Percentiles rank a stretch among this genome's conserved stretches.
Conservation (phyloP, 257 asterid genomes). For the Scutellaria galericulata region DNA sequence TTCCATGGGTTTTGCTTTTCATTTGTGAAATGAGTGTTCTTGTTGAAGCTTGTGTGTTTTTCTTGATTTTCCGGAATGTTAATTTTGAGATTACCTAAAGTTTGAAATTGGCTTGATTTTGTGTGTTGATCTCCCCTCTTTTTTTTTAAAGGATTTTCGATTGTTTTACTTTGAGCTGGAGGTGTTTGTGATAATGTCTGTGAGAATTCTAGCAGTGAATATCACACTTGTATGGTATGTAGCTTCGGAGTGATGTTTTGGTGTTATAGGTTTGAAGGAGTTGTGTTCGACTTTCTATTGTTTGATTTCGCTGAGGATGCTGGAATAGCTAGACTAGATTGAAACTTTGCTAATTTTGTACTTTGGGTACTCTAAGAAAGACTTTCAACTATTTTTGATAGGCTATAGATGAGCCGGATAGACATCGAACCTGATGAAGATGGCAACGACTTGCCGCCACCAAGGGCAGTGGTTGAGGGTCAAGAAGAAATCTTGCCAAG, state of each 20-base stretch:
- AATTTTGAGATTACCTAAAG: neutral
- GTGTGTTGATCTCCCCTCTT: neutral
- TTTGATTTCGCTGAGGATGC: constrained; percentile 9
- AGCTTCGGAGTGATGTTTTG: constrained; percentile 24
- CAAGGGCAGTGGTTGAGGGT: constrained; percentile 41
- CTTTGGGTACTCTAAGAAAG: constrained; percentile 17
- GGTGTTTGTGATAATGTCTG: constrained; percentile 23
- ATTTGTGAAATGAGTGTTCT: neutral
- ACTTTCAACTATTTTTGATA: constrained; percentile 31
- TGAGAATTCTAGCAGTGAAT: neutral
- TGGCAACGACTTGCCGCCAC: constrained; percentile 40
- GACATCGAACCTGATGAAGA: constrained; percentile 56
- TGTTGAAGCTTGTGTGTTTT: neutral
- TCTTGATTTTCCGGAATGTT: constrained; percentile 16
- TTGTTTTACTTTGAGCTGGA: neutral
- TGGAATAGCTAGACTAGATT: neutral
- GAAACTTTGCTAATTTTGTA: neutral
- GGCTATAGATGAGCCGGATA: constrained; percentile 60
- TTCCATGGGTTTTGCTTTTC: constrained; percentile 17
- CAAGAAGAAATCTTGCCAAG: constrained; percentile 43
- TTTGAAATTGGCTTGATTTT: constrained; percentile 1
- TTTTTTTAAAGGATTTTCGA: neutral
- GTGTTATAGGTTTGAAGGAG: constrained; percentile 6
- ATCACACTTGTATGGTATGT: neutral
- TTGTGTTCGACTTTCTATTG: neutral